phyloP scores from a whole-genome alignment of 2,329 filamentous ascomycete species.

The Ascochyta lentis region DNA sequence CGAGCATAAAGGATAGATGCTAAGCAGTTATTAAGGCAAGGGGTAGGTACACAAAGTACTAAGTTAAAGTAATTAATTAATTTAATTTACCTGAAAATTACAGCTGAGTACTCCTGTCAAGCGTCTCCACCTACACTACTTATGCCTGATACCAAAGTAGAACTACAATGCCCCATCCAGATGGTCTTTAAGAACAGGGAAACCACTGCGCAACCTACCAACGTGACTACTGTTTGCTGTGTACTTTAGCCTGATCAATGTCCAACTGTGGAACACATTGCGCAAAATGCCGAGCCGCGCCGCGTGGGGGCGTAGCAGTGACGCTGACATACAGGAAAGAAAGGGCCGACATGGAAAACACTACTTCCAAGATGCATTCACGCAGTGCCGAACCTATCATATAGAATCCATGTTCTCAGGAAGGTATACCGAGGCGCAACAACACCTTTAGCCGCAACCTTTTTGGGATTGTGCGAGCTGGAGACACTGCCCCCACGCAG shows the following conservation, averaged over 20 bases:
- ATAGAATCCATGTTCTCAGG: neutral
- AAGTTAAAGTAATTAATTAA: too few species aligned
- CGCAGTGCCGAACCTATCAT: conserved; percentile 1
- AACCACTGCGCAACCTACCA: neutral
- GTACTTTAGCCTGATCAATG: conserved; percentile 1
- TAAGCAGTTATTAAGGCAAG: too few species aligned
- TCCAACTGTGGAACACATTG: conserved; percentile 3
- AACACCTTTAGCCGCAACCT: conserved; percentile 1
- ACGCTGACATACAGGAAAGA: neutral
- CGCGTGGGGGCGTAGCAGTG: conserved; percentile 5
- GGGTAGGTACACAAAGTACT: too few species aligned
- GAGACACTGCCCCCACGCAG: conserved; percentile 12
- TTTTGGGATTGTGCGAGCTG: conserved; percentile 16
- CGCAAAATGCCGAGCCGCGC: conserved; percentile 12
- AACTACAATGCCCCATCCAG: neutral
- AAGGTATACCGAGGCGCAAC: conserved; percentile 10
- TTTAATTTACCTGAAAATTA: too few species aligned
- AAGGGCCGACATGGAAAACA: conserved; percentile 5
- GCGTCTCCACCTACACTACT: too few species aligned
- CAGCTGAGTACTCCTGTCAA: too few species aligned
- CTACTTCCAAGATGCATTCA: conserved; percentile 9
- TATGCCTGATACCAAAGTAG: neutral
- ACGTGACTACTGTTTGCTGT: conserved; percentile 1
- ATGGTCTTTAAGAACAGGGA: neutral
- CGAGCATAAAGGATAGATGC: too few species aligned